These are phyloP conservation scores for Filobasidium floriforme DNA, from an alignment of 768 basidiomycete genomes.

Conservation along the genomic window DNA sequence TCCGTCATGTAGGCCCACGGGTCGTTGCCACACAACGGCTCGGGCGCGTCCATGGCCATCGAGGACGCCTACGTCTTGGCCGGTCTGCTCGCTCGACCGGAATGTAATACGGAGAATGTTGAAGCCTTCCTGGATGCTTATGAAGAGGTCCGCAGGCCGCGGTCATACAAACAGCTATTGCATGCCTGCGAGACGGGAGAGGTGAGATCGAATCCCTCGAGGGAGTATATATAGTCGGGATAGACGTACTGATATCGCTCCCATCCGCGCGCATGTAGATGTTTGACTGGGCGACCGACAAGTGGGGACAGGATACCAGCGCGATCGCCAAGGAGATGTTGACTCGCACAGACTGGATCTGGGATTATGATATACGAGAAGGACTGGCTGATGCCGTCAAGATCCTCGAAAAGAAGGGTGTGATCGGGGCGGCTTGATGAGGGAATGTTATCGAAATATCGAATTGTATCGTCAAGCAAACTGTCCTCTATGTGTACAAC, in stretches of 20 bases:
- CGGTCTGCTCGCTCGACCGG: conserved; percentile 8
- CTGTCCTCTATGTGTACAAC: too few relatives aligned
- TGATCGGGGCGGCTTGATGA: conserved; percentile 1
- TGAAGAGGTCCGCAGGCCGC: conserved; percentile 14
- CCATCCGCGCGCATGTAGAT: too few relatives aligned
- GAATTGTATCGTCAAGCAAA: too few relatives aligned
- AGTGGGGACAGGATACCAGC: conserved; percentile 11
- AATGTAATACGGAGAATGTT: conserved; percentile 13
- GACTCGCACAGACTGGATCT: conserved; percentile 20
- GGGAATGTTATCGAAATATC: too few relatives aligned
- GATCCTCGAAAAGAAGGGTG: conserved; percentile 1
- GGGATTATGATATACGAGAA: conserved; percentile 17
- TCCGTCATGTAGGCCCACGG: conserved; percentile 13
- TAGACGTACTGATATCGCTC: too few relatives aligned
- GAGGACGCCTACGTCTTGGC: conserved; percentile 19
- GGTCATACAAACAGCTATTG: conserved; percentile 11
- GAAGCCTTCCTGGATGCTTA: conserved; percentile 18
- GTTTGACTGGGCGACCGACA: conserved; percentile 14
- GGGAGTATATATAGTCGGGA: too few relatives aligned
- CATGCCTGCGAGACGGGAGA: conserved; percentile 22
- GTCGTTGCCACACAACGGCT: conserved; percentile 17
- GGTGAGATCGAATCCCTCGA: too few relatives aligned
- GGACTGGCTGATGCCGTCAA: conserved; percentile 12
- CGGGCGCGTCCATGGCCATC: conserved; percentile 19
- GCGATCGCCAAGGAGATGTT: conserved; percentile 20